Evolutionary conservation across 73 alveolate genomes (phyloP), one percentile per base, ranked within the genome.

Genomic region (Paramecium caudatum): DNA sequence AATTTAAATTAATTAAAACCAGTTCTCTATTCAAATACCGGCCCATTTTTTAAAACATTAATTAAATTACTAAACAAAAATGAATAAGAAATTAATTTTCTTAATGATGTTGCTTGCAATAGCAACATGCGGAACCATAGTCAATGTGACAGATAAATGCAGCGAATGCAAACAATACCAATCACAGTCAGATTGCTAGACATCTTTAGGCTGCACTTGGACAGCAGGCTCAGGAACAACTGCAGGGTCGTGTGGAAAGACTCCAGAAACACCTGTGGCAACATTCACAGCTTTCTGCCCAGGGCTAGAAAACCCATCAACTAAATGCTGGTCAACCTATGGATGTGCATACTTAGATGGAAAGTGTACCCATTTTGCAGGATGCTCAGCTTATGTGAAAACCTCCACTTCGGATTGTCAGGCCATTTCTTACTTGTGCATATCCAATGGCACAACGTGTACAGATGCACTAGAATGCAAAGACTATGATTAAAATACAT

Each of bases 371-470:
- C 88, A 41, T 43, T 74, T 74, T 34, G 21, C 88, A 39, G 88
- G 88, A 27, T 74, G 88, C 55, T 15, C 88, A 19, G 88, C 88
- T 0, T 74, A 74, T 74, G 88, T 74, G 45, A 30, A 74, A 21
- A 43, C 65, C 17, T 16, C 88, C n/a, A 45, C 36, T 23, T 10
- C 36, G 15, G 46, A 41, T 2, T 74, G 88, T 25, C 55, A 74
- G 43, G 32, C 25, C 5, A 74, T 74, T 21, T 37, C 69, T 10
- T 16, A 37, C 12, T 13, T 27, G 69, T 74, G 88, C 39, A 43
- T 45, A 10, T 21, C 88, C 6, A 45, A 74, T 39, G 88, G 88
- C 21, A 21, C 15, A 7, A 36, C 43, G 17, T 74, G 88, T 45
- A 21, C 68, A 16, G 37, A 13, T 43, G 69, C 88, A 19, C 39